Evolutionary conservation across 352 stramenopile genomes (phyloP).

Genomic region (Globisporangium echinulatum): DNA sequence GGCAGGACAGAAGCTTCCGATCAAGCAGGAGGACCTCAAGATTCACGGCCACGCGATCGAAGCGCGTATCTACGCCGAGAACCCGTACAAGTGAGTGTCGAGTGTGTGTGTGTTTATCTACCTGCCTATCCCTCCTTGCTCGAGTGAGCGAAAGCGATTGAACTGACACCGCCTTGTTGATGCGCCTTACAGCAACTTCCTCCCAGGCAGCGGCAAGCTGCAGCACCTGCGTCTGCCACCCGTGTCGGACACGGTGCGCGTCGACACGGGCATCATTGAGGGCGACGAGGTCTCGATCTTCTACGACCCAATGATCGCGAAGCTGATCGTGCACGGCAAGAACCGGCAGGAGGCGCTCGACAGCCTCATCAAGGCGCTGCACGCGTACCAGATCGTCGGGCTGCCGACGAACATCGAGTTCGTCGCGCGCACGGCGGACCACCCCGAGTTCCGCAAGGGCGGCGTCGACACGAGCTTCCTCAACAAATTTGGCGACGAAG

Average conservation of each 20-base stretch:
- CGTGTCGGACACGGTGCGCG: conserved; percentile 63
- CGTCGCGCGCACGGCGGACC: conserved; percentile 81
- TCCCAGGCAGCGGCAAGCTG: conserved; percentile 86
- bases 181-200: conserved; percentile 60
- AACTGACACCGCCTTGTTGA: too few relatives aligned
- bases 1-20: conserved; percentile 84
- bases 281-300: conserved; percentile 90
- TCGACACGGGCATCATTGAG: conserved; percentile 87
- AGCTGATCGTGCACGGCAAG: conserved; percentile 90
- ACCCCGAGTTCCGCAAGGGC: conserved; percentile 86
- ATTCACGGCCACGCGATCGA: conserved; percentile 90
- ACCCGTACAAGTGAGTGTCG: conserved; percentile 78
- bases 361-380: conserved; percentile 76
- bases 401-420: conserved; percentile 95
- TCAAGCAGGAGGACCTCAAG: conserved; percentile 84
- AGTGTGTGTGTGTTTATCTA: too few relatives aligned
- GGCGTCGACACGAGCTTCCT: conserved; percentile 93
- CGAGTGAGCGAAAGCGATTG: too few relatives aligned
- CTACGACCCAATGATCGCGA: conserved; percentile 94
- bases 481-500: conserved; percentile 83
- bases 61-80: conserved; percentile 93
- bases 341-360: conserved; percentile 80
- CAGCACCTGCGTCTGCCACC: conserved; percentile 76
- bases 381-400: conserved; percentile 90
- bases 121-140: too few relatives aligned